Percentiles rank a stretch among this genome's conserved stretches.
phyloP scores from a whole-genome alignment of 345 rosid species.

The Eucalyptus albens region DNA sequence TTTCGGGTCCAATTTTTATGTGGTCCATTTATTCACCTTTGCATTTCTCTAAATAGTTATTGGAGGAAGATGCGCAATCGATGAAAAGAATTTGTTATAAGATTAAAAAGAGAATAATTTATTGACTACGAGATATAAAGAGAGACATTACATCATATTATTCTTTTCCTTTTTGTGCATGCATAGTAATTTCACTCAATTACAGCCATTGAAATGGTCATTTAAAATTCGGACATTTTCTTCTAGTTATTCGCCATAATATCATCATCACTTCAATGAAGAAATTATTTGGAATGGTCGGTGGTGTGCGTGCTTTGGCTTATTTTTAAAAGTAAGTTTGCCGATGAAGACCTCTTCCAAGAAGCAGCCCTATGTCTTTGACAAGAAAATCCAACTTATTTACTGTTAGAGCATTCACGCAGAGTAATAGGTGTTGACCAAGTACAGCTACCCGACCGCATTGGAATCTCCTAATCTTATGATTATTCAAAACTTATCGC shows the following conservation, averaged over 20 bases:
- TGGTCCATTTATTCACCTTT: neutral
- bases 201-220: neutral
- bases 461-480: neutral
- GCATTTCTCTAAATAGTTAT: neutral
- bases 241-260: neutral
- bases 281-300: neutral
- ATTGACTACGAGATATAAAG: neutral
- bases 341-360: neutral
- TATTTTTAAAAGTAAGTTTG: neutral
- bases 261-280: neutral
- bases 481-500: neutral
- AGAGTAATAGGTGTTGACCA: neutral
- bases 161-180: neutral
- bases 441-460: neutral
- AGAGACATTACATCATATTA: neutral
- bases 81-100: neutral
- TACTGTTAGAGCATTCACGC: neutral
- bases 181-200: neutral
- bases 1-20: neutral
- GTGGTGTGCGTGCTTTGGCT: neutral
- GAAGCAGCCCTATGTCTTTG: neutral
- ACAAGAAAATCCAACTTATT: neutral
- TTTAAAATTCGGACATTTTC: neutral
- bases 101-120: neutral
- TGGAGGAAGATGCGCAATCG: neutral